Conservation (phyloP, 2,329 filamentous ascomycete genomes). For the Cladophialophora exuberans region DNA sequence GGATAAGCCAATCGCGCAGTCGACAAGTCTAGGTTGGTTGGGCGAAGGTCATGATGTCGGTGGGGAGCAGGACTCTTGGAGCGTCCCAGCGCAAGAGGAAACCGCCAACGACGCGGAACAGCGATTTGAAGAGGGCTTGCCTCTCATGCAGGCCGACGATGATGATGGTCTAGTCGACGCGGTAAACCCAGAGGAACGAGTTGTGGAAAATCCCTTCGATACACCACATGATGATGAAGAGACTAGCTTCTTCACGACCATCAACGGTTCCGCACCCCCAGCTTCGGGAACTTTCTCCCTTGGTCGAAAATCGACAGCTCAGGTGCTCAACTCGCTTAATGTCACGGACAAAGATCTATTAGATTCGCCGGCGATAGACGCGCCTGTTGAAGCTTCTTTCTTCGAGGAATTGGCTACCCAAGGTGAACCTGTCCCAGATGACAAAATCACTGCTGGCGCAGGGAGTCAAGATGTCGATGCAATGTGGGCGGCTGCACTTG, state of each 20-base stretch:
- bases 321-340: slow-evolving; percentile 62
- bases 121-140: slow-evolving; percentile 33
- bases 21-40: slow-evolving; percentile 11
- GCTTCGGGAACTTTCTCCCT: slow-evolving; percentile 38
- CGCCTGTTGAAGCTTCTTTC: slow-evolving; percentile 33
- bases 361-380: slow-evolving; percentile 37
- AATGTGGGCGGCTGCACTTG: slow-evolving; percentile 82
- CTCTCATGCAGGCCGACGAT: slow-evolving; percentile 25
- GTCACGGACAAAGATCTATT: slow-evolving; percentile 34
- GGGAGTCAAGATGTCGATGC: slow-evolving; percentile 69
- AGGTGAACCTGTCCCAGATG: slow-evolving; percentile 2
- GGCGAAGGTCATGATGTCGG: slow-evolving; percentile 11
- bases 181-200: neutral
- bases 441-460: slow-evolving; percentile 4
- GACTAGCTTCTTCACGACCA: slow-evolving; percentile 22
- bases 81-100: slow-evolving; percentile 15
- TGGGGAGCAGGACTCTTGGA: slow-evolving; percentile 17
- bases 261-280: slow-evolving; percentile 1
- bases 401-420: slow-evolving; percentile 23
- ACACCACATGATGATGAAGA: slow-evolving; percentile 22
- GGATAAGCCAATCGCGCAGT: slow-evolving; percentile 2
- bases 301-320: slow-evolving; percentile 71
- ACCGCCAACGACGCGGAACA: slow-evolving; percentile 14
- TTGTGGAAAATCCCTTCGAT: slow-evolving; percentile 7
- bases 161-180: neutral